Conservation (phyloP, 352 stramenopile genomes). For the Plasmopara viticola region DNA sequence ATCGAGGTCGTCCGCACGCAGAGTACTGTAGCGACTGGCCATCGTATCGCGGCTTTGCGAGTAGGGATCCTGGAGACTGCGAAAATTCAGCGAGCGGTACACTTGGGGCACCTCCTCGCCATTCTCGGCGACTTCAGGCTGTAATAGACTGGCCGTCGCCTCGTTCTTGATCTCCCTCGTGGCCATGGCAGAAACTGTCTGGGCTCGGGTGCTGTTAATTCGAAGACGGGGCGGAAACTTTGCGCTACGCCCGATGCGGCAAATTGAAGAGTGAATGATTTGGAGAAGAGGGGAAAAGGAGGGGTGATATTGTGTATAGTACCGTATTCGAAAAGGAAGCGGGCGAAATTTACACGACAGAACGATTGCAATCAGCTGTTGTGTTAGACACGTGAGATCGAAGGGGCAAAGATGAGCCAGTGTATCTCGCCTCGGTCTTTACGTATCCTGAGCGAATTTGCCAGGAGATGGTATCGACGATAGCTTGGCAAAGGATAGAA, state of each 20-base stretch:
- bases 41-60: conserved; percentile 30
- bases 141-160: conserved; percentile 21
- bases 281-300: not conserved
- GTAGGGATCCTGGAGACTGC: conserved; percentile 69
- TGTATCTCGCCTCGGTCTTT: not conserved
- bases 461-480: too few species aligned
- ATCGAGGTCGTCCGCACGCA: conserved; percentile 61
- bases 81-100: conserved; percentile 63
- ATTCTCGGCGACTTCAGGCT: conserved; percentile 20
- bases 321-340: not conserved
- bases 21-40: conserved; percentile 30
- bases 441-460: too few species aligned
- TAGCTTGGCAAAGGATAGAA: too few species aligned
- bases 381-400: not conserved
- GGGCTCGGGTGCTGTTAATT: conserved; percentile 16
- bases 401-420: not conserved
- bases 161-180: conserved; percentile 16
- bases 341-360: not conserved
- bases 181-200: conserved; percentile 10
- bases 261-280: conserved; percentile 27
- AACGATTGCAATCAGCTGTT: not conserved
- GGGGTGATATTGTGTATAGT: not conserved
- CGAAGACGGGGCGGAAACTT: not conserved
- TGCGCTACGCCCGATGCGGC: conserved; percentile 14
- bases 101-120: conserved; percentile 44